These are phyloP conservation scores for Zizania latifolia DNA, from an alignment of 176 grass and related monocot genomes.

Conservation along the genomic window DNA sequence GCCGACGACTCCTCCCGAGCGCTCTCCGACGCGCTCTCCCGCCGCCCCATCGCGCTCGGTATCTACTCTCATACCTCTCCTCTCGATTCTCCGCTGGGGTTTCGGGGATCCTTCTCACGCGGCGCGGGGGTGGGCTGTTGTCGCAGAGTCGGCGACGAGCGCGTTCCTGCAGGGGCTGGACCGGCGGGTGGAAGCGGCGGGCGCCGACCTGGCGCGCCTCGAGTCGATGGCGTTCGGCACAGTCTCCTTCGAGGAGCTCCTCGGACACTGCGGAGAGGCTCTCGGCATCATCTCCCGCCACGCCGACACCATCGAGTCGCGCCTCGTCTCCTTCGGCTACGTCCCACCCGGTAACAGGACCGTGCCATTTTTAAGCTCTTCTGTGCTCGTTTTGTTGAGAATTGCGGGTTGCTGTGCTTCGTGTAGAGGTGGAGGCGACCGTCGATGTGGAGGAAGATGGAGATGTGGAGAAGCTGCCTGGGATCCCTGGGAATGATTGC, in stretches of 20 bases:
- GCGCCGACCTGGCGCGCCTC: slow-evolving; percentile 54
- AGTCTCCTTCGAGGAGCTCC: slow-evolving; percentile 85
- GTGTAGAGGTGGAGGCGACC: slow-evolving; percentile 28
- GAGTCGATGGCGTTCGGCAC: slow-evolving; percentile 71
- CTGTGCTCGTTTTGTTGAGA: not conserved
- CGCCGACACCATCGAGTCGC: slow-evolving; percentile 44
- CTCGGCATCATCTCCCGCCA: slow-evolving; percentile 49
- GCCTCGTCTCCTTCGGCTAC: slow-evolving; percentile 57
- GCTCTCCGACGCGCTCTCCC: slow-evolving; percentile 64
- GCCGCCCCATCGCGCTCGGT: slow-evolving; percentile 69
- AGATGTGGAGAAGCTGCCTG: not conserved
- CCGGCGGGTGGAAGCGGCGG: slow-evolving; percentile 31
- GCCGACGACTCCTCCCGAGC: slow-evolving; percentile 49
- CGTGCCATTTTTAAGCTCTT: not conserved
- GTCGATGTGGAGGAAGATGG: slow-evolving; percentile 37
- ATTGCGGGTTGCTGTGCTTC: not conserved
- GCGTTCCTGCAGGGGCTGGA: slow-evolving; percentile 65
- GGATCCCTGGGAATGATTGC: not conserved
- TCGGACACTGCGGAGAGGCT: slow-evolving; percentile 73
- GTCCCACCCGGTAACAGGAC: slow-evolving; percentile 31
- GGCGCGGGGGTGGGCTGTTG: too few relatives aligned
- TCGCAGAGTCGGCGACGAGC: slow-evolving; percentile 52
- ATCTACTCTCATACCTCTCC: not conserved
- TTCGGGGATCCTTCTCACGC: not conserved
- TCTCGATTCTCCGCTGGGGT: not conserved